These are phyloP conservation scores for Fraxinus nigra DNA, from an alignment of 305 asterid genomes.

Conservation along the genomic window DNA sequence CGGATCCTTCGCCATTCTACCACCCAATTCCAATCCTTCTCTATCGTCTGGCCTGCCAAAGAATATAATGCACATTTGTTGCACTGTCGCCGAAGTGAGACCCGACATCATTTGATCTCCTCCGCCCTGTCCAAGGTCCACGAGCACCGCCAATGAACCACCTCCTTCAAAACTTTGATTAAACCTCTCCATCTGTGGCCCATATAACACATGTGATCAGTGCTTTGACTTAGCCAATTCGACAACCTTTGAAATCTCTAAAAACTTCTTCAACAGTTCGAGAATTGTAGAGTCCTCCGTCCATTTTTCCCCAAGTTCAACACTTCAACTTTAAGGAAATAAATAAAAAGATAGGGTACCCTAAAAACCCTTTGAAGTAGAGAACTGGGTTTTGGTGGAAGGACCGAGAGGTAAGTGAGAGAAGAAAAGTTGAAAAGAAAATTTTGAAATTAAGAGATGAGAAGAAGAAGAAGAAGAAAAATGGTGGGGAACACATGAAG, in stretches of 20 bases:
- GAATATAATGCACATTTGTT: slow-evolving; percentile 27
- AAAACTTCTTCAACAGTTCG: slow-evolving; percentile 48
- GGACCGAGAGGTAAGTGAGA: not conserved
- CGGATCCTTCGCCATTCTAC: slow-evolving; percentile 40
- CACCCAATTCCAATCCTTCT: slow-evolving; percentile 34
- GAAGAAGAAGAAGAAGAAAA: not conserved
- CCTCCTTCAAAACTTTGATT: slow-evolving; percentile 42
- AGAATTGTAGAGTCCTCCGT: slow-evolving; percentile 41
- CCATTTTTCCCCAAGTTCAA: not conserved
- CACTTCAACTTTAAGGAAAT: not conserved
- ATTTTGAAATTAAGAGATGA: not conserved
- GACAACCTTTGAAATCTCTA: slow-evolving; percentile 43
- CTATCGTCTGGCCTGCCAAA: slow-evolving; percentile 36
- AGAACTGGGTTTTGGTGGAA: not conserved
- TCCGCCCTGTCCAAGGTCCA: slow-evolving; percentile 44
- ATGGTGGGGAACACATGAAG: not conserved
- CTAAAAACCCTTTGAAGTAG: too few species aligned
- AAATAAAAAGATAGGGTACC: not conserved
- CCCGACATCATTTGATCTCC: slow-evolving; percentile 2
- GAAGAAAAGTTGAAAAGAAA: not conserved
- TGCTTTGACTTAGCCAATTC: slow-evolving; percentile 44
- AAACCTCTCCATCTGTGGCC: slow-evolving; percentile 44
- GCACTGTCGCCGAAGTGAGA: not conserved
- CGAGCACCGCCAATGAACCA: slow-evolving; percentile 50
- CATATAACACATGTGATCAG: slow-evolving; percentile 35